phyloP scores from a whole-genome alignment of 306 rosid genomes.

The Sechiopsis laciniata region DNA sequence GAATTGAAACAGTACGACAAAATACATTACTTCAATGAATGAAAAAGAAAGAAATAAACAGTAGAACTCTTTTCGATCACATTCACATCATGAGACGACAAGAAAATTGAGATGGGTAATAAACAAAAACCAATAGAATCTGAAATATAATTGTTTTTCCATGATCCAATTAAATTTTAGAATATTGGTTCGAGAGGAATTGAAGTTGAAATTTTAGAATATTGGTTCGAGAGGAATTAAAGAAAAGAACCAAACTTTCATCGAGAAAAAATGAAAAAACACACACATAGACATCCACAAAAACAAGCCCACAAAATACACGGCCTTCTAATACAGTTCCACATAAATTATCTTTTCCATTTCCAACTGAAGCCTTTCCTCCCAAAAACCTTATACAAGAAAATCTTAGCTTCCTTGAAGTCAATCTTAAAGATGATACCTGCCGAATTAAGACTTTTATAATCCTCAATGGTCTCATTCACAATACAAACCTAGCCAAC shows the following conservation, averaged over 20 bases:
- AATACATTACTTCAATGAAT: not conserved
- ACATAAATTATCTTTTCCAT: not conserved
- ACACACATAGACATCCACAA: too few species aligned
- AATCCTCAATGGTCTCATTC: not conserved
- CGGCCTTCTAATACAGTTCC: too few species aligned
- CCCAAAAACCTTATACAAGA: not conserved
- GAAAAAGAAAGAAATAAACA: not conserved
- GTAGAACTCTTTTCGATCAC: not conserved
- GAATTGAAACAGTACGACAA: conserved; percentile 20
- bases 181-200: not conserved
- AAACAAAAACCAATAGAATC: conserved; percentile 8
- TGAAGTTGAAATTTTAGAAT: not conserved
- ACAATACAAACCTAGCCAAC: not conserved
- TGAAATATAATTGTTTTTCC: not conserved
- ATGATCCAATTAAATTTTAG: not conserved
- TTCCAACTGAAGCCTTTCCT: not conserved
- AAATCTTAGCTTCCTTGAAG: too few species aligned
- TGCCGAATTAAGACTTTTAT: not conserved
- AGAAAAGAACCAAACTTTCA: too few species aligned
- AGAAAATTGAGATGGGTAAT: too few species aligned
- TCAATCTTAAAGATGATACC: not conserved
- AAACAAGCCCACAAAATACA: too few species aligned
- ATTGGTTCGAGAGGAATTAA: not conserved
- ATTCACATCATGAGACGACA: too few species aligned
- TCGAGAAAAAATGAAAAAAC: too few species aligned